Evolutionary conservation across 495 filamentous ascomycete genomes (phyloP).

Genomic region (Pyronema domesticum): DNA sequence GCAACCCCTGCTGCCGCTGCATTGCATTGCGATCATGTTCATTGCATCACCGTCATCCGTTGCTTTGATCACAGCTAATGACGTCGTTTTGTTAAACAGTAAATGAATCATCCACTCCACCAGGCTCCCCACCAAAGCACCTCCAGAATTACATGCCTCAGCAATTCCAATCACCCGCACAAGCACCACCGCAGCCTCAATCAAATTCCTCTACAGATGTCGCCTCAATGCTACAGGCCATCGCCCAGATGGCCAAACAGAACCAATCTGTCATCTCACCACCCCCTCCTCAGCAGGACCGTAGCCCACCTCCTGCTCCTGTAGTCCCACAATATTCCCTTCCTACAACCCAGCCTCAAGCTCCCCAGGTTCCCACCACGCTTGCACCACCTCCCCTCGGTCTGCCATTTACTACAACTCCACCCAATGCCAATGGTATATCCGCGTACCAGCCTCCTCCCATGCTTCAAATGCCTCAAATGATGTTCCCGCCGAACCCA

Average conservation of each 20-base stretch:
- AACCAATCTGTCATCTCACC: conserved; percentile 46
- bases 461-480: conserved; percentile 12
- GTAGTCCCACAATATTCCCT: conserved; percentile 23
- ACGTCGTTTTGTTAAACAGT: not conserved
- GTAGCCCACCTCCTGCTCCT: conserved; percentile 22
- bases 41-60: not conserved
- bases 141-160: conserved; percentile 27
- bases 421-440: conserved; percentile 25
- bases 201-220: conserved; percentile 17
- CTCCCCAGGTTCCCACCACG: conserved; percentile 8
- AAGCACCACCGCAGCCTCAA: conserved; percentile 28
- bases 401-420: conserved; percentile 23
- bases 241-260: conserved; percentile 73
- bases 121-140: conserved; percentile 54
- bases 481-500: not conserved
- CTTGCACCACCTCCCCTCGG: not conserved
- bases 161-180: conserved; percentile 5
- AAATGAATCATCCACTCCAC: conserved; percentile 51
- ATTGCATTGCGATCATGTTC: too few relatives aligned
- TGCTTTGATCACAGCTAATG: not conserved
- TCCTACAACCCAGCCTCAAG: conserved; percentile 16
- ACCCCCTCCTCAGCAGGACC: conserved; percentile 33
- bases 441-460: conserved; percentile 18
- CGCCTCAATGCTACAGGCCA: conserved; percentile 57
- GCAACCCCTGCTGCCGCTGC: not conserved